A percentile compares a stretch with the other conserved stretches of the same genome.
phyloP scores from a whole-genome alignment of 2,329 filamentous ascomycete genomes.

The Aspergillus quadricinctus region DNA sequence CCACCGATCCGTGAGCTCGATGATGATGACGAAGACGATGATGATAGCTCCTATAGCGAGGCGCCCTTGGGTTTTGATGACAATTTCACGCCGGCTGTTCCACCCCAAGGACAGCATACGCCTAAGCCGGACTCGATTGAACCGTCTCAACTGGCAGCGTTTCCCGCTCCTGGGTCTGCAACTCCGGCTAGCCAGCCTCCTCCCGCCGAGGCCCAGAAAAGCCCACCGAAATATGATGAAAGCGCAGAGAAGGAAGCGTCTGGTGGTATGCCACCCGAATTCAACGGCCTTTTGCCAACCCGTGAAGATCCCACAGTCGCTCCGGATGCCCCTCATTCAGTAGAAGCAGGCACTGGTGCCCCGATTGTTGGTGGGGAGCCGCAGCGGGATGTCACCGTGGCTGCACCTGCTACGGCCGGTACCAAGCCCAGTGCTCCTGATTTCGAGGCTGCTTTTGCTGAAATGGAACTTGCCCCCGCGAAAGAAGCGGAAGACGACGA shows the following conservation, averaged over 20 bases:
- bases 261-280: conserved; percentile 33
- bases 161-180: conserved; percentile 38
- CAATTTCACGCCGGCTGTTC: conserved; percentile 70
- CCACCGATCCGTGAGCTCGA: conserved; percentile 88
- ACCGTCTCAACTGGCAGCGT: conserved; percentile 34
- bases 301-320: conserved; percentile 37
- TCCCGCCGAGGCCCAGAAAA: conserved; percentile 53
- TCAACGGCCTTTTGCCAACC: conserved; percentile 37
- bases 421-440: conserved; percentile 36
- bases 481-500: conserved; percentile 46
- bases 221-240: conserved; percentile 46
- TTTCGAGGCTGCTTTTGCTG: conserved; percentile 46
- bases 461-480: conserved; percentile 41
- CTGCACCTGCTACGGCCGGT: conserved; percentile 16
- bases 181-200: conserved; percentile 39
- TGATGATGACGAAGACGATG: conserved; percentile 68
- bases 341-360: conserved; percentile 33
- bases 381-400: conserved; percentile 16
- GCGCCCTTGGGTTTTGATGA: conserved; percentile 72
- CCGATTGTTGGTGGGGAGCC: conserved; percentile 35
- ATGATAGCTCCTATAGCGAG: conserved; percentile 70
- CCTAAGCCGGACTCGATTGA: conserved; percentile 31
- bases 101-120: conserved; percentile 27
- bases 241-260: conserved; percentile 19
- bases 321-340: conserved; percentile 37